These are phyloP conservation scores for Stenocarpella maydis DNA, from an alignment of 2,329 filamentous ascomycete genomes.

Conservation along the genomic window DNA sequence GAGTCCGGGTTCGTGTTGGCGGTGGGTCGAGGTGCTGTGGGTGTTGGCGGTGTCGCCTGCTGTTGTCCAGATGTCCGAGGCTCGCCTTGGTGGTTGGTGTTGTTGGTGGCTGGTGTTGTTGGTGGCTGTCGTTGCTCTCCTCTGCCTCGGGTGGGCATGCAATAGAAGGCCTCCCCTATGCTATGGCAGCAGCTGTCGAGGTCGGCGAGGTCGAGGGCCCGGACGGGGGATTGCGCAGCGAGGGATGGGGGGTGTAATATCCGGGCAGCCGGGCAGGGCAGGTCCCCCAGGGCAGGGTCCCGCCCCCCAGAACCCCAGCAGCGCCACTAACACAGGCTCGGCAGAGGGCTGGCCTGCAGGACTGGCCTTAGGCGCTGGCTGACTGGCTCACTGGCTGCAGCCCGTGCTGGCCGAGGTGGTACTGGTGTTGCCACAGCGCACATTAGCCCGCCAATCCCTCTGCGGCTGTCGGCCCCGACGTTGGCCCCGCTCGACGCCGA, in stretches of 20 bases:
- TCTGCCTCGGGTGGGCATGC: neutral
- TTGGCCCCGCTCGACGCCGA: neutral
- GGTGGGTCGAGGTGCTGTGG: constrained; percentile 13
- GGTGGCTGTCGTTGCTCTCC: too few relatives aligned
- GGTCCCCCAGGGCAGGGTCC: too few relatives aligned
- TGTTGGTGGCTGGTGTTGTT: neutral
- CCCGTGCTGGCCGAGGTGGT: neutral
- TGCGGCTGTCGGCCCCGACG: neutral
- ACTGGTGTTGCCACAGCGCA: constrained; percentile 14
- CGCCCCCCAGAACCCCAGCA: too few relatives aligned
- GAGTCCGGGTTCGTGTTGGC: constrained; percentile 6
- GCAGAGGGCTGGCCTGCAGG: neutral
- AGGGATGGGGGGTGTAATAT: constrained; percentile 14
- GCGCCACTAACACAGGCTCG: neutral
- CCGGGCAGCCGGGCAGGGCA: constrained; percentile 5
- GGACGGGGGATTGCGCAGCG: neutral
- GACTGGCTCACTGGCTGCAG: neutral
- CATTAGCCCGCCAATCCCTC: neutral
- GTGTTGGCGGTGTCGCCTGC: neutral
- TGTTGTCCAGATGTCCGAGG: neutral
- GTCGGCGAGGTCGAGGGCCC: constrained; percentile 6
- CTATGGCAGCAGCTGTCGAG: constrained; percentile 17
- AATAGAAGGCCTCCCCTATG: neutral
- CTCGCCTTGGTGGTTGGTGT: neutral
- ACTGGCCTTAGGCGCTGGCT: too few relatives aligned